A percentile compares a stretch with the other conserved stretches of the same genome.
Evolutionary conservation across 2,329 filamentous ascomycete species (phyloP).

Genomic region (Gaeumannomyces tritici): DNA sequence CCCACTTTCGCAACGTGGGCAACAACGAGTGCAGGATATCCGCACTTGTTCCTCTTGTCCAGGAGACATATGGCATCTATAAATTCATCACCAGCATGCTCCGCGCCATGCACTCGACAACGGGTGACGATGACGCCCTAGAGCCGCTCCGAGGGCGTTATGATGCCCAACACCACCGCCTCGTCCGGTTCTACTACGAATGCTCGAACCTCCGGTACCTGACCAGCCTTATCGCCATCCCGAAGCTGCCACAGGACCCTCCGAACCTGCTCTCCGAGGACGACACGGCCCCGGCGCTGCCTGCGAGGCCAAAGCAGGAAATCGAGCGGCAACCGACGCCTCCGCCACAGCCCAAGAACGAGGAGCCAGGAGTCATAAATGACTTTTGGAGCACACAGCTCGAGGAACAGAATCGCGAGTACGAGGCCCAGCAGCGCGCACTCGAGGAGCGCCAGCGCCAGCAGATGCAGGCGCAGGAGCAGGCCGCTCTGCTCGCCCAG

Average conservation of each 20-base stretch:
- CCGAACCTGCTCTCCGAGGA: constrained; percentile 83
- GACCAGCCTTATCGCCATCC: constrained; percentile 91
- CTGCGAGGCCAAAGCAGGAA: constrained; percentile 68
- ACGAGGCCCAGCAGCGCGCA: constrained; percentile 85
- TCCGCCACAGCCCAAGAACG: constrained; percentile 53
- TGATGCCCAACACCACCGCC: constrained; percentile 89
- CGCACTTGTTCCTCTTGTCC: constrained; percentile 82
- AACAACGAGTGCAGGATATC: constrained; percentile 98
- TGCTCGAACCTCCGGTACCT: constrained; percentile 96
- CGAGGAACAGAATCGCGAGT: constrained; percentile 84
- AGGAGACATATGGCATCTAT: constrained; percentile 98
- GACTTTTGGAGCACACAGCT: constrained; percentile 98
- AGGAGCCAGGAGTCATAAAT: constrained; percentile 88
- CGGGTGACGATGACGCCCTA: constrained; percentile 87
- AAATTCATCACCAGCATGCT: constrained; percentile 99
- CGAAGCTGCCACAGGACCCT: constrained; percentile 88
- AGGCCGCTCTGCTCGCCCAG: constrained; percentile 77
- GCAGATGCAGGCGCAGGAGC: constrained; percentile 70
- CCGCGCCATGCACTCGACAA: constrained; percentile 74
- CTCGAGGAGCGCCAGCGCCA: constrained; percentile 81
- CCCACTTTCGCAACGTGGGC: constrained; percentile 81
- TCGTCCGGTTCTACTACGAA: constrained; percentile 98
- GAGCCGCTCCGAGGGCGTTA: constrained; percentile 82
- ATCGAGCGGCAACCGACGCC: constrained; percentile 61
- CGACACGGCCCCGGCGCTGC: constrained; percentile 72